Conservation (phyloP, 2,329 filamentous ascomycete species). For the Endocalyx cinctus region DNA sequence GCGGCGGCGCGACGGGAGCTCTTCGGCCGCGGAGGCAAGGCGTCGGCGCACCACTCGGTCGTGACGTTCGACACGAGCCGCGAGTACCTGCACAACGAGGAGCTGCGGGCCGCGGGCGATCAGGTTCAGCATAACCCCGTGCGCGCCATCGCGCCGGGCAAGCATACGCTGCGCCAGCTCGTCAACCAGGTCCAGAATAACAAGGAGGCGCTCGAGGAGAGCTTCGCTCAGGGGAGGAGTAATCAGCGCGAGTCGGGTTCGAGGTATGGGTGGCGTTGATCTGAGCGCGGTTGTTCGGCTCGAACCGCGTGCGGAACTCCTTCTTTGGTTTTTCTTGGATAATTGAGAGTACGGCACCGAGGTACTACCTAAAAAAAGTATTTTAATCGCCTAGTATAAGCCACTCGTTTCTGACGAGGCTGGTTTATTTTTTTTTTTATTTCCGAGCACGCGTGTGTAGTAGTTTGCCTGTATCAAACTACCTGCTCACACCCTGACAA, state of each 20-base stretch:
- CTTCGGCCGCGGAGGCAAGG: conserved; percentile 62
- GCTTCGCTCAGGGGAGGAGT: conserved; percentile 74
- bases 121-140: conserved; percentile 69
- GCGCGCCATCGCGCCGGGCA: conserved; percentile 76
- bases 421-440: too few relatives aligned
- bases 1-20: conserved; percentile 74
- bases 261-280: conserved; percentile 71
- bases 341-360: too few relatives aligned
- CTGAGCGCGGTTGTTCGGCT: background rate
- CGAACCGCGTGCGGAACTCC: too few relatives aligned
- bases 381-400: too few relatives aligned
- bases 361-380: too few relatives aligned
- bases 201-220: conserved; percentile 84
- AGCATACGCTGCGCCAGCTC: conserved; percentile 84
- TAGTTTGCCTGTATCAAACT: too few relatives aligned
- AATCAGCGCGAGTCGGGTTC: conserved; percentile 79
- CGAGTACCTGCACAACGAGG: conserved; percentile 84
- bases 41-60: conserved; percentile 51
- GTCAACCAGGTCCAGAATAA: conserved; percentile 79
- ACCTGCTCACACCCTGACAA: too few relatives aligned
- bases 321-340: too few relatives aligned
- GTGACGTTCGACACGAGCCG: conserved; percentile 84
- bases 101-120: conserved; percentile 64
- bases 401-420: too few relatives aligned
- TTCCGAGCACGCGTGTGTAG: too few relatives aligned